Evolutionary conservation across 2,329 filamentous ascomycete genomes (phyloP), one percentile per base, ranked within the genome.

Genomic region (Capronia epimyces): DNA sequence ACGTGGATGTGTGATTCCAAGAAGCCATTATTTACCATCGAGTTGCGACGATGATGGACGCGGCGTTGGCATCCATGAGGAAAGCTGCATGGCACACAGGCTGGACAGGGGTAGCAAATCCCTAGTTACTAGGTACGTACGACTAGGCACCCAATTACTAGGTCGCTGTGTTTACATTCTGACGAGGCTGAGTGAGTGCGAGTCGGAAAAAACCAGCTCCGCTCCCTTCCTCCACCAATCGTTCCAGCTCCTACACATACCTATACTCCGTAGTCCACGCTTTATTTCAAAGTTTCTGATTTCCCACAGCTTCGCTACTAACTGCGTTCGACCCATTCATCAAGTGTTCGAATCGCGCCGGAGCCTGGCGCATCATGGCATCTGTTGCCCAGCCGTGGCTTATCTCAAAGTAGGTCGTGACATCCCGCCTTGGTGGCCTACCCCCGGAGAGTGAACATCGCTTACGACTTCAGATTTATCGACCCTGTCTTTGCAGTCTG

Each of bases 401-500:
- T 37, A 69, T 72, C 50, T 71, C 69, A 41, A 71, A 67, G 69
- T 71, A 67, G 45, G 43, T 25, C 24, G 18, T 15, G n/a, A 24
- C 25, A 24, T 25, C 21, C 13, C 13, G 3, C 18, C 39, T 49
- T 10, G 25, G 25, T 5, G 25, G 10, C 25, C 46, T 25, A 27
- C 43, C 36, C 20, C 9, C 13, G 20, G 18, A 55, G 15, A 37
- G 15, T 8, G n/a, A 5, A 22, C 43, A 25, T 40, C 50, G 34
- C 44, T 52, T 41, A 21, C 18, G 39, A 37, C 46, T 15, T 36
- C 40, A 78, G 75, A 63, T 57, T 74, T 53, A 70, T 68, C 4
- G 78, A 81, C 60, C 78, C 78, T 25, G 48, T 80, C 51, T 81
- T 81, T 60, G 77, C 77, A 20, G 50, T 74, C 31, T 64, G 70